Base-by-base conservation (phyloP, 2,329 filamentous ascomycete species). In the Neopestalotiopsis sp. region DNA sequence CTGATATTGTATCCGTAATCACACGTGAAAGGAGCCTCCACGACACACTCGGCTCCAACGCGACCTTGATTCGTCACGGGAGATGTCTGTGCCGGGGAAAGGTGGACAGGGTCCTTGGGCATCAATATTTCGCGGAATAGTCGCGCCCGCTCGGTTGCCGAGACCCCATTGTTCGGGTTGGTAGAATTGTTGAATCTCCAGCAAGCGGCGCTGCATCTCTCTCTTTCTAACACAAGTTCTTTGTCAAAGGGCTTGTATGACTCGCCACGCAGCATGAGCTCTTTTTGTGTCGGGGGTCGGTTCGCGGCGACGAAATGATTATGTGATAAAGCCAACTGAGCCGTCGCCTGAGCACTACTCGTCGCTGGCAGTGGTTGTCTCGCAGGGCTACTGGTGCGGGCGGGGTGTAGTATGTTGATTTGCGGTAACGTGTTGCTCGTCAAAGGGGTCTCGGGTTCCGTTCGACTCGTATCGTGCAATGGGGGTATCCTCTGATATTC, bases 1-100 rank as follows among this genome's bases (percentile, higher is more conserved):
- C 88, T 88, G 74, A 98, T 92, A 79, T 99, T 98, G 82, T 97
- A 98, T 0, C 96, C 96, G 76, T 98, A 98, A 76, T 98, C 94
- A 78, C 95, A 98, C 61, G 87, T 91, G 79, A 99, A 98, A 0
- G 95, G 95, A 2, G 93, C 90, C 76, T 97, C 94, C 32, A 99
- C 92, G 57, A 91, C 86, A 5, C 93, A 91, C 67, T 91, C 89
- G 17, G 90, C 88, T n/a, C 94, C 94, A 5, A 96, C 88, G 30
- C 85, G 88, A 68, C 88, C 93, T 67, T 83, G 77, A 73, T 87
- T 85, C 56, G 85, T 85, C 67, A 87, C 79, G 10, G 86, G 81
- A 61, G 86, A 85, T 53, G 83, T 81, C 73, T 86, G 81, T 5
- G 84, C 84, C 2, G 87, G 87, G n/a, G 89, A 87, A 53, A 89